A percentile compares a stretch with the other conserved stretches of the same genome.
phyloP scores from a whole-genome alignment of 495 filamentous ascomycete species.

The Penicillium cataractarum region DNA sequence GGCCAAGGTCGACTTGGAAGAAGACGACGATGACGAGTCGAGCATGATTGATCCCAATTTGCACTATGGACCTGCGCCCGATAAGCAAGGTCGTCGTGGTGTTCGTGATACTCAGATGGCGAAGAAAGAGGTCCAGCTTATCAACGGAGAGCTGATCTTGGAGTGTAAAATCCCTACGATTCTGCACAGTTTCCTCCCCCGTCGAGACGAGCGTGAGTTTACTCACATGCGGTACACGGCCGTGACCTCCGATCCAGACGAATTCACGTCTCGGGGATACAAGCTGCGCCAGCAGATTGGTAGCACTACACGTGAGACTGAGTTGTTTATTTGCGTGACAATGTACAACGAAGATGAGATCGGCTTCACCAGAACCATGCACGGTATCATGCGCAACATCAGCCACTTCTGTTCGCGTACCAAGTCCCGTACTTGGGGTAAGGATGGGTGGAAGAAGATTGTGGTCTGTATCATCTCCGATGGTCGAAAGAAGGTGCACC shows the following conservation, averaged over 20 bases:
- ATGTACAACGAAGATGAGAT: slow-evolving; percentile 99
- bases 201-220: slow-evolving; percentile 91
- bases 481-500: slow-evolving; percentile 91
- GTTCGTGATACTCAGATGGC: slow-evolving; percentile 83
- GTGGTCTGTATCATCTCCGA: slow-evolving; percentile 96
- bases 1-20: slow-evolving; percentile 48
- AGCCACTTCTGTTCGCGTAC: slow-evolving; percentile 91
- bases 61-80: slow-evolving; percentile 87
- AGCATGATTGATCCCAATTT: slow-evolving; percentile 48
- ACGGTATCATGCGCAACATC: slow-evolving; percentile 98
- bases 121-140: slow-evolving; percentile 91
- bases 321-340: slow-evolving; percentile 95
- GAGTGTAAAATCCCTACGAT: slow-evolving; percentile 99
- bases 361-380: slow-evolving; percentile 96
- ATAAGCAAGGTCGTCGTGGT: slow-evolving; percentile 82
- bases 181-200: slow-evolving; percentile 89
- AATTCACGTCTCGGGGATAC: slow-evolving; percentile 86
- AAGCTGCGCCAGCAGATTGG: slow-evolving; percentile 96
- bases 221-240: slow-evolving; percentile 99
- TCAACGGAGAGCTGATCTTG: slow-evolving; percentile 95
- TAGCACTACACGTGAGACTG: slow-evolving; percentile 85
- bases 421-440: slow-evolving; percentile 94
- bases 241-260: slow-evolving; percentile 97
- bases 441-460: slow-evolving; percentile 98
- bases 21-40: slow-evolving; percentile 46